These are phyloP conservation scores for Cladobotryum protrusum DNA, from an alignment of 2,329 filamentous ascomycete species.

Conservation along the genomic window DNA sequence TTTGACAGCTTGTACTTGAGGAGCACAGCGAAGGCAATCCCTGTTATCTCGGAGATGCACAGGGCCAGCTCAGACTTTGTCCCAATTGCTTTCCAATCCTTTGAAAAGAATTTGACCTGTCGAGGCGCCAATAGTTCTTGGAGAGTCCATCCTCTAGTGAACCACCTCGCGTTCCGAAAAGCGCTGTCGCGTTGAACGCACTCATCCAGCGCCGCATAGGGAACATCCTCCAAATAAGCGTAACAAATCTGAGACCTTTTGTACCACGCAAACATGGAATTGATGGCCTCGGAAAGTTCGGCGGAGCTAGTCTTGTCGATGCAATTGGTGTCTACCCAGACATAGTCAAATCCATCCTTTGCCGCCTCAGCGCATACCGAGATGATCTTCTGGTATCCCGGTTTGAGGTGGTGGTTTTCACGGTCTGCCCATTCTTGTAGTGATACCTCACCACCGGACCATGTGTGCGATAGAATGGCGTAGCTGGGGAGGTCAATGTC, in stretches of 20 bases:
- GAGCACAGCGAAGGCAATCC: constrained; percentile 6
- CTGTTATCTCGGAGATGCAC: constrained; percentile 5
- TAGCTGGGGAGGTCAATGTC: too few species aligned
- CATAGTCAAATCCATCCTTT: too few species aligned
- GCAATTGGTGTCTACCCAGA: too few species aligned
- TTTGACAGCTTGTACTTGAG: constrained; percentile 2
- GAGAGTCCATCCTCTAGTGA: constrained; percentile 21
- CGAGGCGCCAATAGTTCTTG: constrained; percentile 18
- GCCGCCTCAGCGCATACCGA: background rate
- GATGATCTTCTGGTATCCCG: background rate
- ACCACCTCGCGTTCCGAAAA: constrained; percentile 13
- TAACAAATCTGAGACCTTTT: background rate
- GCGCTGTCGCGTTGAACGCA: background rate
- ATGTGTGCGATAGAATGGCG: too few species aligned
- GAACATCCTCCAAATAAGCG: too few species aligned
- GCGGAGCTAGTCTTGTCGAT: constrained; percentile 14
- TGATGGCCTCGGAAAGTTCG: constrained; percentile 15
- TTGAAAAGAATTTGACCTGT: constrained; percentile 11
- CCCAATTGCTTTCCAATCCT: constrained; percentile 4
- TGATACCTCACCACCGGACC: too few species aligned
- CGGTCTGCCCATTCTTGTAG: background rate
- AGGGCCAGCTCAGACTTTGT: constrained; percentile 2
- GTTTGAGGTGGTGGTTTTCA: constrained; percentile 8
- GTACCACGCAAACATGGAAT: constrained; percentile 12
- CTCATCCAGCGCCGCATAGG: background rate